Evolutionary conservation across 1,284 basidiomycete species (phyloP), one percentile per base, ranked within the genome.

Genomic region (Cryptococcus amylolentus): DNA sequence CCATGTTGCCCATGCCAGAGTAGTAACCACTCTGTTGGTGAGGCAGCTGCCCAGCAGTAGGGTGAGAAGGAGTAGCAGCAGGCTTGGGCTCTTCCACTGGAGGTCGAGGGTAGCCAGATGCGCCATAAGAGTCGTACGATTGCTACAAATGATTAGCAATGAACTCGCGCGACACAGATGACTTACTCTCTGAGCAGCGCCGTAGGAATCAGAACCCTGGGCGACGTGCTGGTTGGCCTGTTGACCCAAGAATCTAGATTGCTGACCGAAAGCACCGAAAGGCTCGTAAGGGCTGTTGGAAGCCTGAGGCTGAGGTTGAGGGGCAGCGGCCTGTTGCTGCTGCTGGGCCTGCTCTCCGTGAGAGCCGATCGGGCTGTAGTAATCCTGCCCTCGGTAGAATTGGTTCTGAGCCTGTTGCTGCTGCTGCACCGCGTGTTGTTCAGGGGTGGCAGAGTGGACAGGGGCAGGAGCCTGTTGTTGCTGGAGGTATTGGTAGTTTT

Each of bases 21-120:
- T 77, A 77, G 68, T 75, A 77, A 31, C 65, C 66, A 57, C 62
- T 66, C 66, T 76, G 73, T 60, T 78, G 76, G 57, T 70, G 69
- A 40, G 66, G 68, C n/a, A 68, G 64, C 46, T 73, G 73, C 16
- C 63, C 64, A 3, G 66, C 67, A n/a, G 68, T 56, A 18, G 68
- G 65, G 61, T 73, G 73, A 18, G 70, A 65, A 42, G 67, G 63
- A 23, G 71, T 63, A 6, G 67, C 64, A 37, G 65, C 56, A 41
- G 63, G 52, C 66, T 77, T 75, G 56, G 69, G 61, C 51, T 76
- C 74, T 31, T 76, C 74, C n/a, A 63, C 56, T 7, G 67, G 66
- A 13, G 70, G 69, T 55, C 75, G 69, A 48, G 72, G 70, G 70
- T 78, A 78, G 14, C 74, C 74, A 46, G 66, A 64, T 28, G 68